phyloP scores from a whole-genome alignment of 371 early-diverging fungal species.

The Mortierella sp. region DNA sequence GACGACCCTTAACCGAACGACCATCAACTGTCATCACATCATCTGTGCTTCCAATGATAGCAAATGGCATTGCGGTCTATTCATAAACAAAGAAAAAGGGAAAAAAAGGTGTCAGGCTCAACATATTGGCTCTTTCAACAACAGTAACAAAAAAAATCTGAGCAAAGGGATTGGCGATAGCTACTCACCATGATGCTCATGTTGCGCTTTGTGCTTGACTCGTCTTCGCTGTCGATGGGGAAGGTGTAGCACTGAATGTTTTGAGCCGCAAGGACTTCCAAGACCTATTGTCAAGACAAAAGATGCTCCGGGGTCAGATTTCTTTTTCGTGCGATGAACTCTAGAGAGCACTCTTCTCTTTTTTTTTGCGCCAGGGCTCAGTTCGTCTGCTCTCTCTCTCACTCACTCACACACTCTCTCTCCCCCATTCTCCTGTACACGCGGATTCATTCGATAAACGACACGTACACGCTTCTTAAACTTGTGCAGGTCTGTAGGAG shows the following conservation, averaged over 20 bases:
- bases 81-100: constrained; percentile 24
- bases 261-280: constrained; percentile 82
- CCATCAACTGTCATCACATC: constrained; percentile 86
- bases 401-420: too few relatives aligned
- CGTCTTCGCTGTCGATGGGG: constrained; percentile 91
- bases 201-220: constrained; percentile 82
- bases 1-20: constrained; percentile 85
- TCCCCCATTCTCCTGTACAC: background rate
- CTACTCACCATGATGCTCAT: constrained; percentile 76
- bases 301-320: background rate
- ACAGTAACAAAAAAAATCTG: background rate
- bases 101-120: constrained; percentile 6
- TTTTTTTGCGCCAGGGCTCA: background rate
- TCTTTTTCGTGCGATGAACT: background rate
- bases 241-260: constrained; percentile 86
- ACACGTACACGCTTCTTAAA: constrained; percentile 81
- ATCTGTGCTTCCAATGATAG: constrained; percentile 92
- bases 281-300: constrained; percentile 61
- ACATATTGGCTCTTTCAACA: background rate
- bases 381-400: background rate
- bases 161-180: background rate
- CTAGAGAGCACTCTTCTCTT: constrained; percentile 1
- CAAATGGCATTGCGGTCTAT: constrained; percentile 91
- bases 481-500: constrained; percentile 79
- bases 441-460: constrained; percentile 23